phyloP scores from a whole-genome alignment of 73 alveolate genomes.

The Paramecium primaurelia region DNA sequence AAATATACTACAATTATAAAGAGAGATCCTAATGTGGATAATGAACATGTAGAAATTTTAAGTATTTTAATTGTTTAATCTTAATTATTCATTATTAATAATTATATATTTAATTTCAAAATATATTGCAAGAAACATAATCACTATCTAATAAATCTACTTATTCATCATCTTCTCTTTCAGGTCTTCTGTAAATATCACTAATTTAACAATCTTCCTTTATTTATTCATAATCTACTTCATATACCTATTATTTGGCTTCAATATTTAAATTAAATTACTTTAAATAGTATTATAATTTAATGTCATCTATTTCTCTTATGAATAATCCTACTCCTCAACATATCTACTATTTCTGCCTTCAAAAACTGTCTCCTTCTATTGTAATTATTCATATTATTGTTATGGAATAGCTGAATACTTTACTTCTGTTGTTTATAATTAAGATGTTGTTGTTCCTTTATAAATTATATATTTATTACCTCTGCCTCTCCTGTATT shows the following conservation, averaged over 20 bases:
- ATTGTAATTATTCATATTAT: neutral
- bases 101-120: neutral
- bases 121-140: slow-evolving; percentile 14
- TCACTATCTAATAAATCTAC: neutral
- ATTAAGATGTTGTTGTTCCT: neutral
- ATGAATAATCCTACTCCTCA: neutral
- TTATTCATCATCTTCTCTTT: neutral
- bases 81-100: neutral
- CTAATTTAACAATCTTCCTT: neutral
- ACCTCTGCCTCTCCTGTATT: slow-evolving; percentile 1
- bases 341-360: neutral
- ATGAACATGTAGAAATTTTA: neutral
- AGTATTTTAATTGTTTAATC: neutral
- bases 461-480: neutral
- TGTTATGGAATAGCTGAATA: neutral
- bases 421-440: neutral
- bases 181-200: neutral
- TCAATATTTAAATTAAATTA: neutral
- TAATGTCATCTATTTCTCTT: neutral
- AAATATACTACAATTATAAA: neutral
- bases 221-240: neutral
- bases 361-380: neutral
- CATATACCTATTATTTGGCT: neutral
- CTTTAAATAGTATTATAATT: slow-evolving; percentile 7
- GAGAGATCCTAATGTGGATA: neutral